These are phyloP conservation scores for Plasmopara viticola DNA, from an alignment of 352 stramenopile species.

Conservation along the genomic window DNA sequence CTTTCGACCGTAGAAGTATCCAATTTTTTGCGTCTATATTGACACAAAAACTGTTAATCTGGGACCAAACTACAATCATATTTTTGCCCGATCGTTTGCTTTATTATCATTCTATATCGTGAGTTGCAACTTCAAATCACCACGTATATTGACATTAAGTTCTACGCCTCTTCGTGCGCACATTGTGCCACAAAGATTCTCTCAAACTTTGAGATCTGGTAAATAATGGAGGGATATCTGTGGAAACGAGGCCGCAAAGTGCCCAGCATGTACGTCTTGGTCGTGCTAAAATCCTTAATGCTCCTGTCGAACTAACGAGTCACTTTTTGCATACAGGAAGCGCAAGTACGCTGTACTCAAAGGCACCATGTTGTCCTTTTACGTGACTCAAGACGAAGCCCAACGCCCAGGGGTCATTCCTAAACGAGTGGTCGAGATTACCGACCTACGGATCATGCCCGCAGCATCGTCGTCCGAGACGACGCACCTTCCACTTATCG, in stretches of 20 bases:
- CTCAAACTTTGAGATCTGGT: not conserved
- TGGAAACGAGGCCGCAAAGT: conserved; percentile 44
- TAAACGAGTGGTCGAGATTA: conserved; percentile 57
- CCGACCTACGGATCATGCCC: conserved; percentile 26
- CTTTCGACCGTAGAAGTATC: too few species aligned
- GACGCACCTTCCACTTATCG: conserved; percentile 11
- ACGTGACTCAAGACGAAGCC: conserved; percentile 46
- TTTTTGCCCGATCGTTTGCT: too few species aligned
- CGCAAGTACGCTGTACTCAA: conserved; percentile 70
- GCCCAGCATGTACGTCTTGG: conserved; percentile 35
- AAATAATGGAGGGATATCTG: conserved; percentile 38
- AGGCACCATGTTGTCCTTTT: conserved; percentile 69
- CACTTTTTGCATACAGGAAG: conserved; percentile 34
- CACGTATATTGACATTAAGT: too few species aligned
- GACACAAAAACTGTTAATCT: too few species aligned
- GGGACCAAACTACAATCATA: too few species aligned
- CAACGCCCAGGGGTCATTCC: conserved; percentile 32
- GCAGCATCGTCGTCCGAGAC: conserved; percentile 4
- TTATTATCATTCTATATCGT: too few species aligned
- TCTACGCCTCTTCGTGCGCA: not conserved
- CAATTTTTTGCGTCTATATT: too few species aligned
- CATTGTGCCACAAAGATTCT: not conserved
- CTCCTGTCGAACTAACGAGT: not conserved
- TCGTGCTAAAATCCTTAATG: not conserved
- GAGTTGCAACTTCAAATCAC: too few species aligned